Conservation (phyloP, 768 basidiomycete genomes). For the Ramaria sp. region DNA sequence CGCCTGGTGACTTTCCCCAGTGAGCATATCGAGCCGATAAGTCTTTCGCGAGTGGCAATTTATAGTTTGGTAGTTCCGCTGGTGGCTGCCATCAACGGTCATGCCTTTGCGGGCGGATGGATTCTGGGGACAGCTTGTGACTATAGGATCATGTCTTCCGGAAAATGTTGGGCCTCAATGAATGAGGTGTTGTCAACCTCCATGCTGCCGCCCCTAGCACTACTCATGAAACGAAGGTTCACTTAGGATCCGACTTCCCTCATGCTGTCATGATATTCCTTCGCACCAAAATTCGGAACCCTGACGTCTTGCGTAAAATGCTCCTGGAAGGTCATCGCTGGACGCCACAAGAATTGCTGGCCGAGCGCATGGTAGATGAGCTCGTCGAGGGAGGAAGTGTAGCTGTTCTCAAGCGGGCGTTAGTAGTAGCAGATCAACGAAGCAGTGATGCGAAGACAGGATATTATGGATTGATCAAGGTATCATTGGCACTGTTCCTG, state of each 20-base stretch:
- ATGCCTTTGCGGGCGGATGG: constrained; percentile 33
- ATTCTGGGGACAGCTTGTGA: constrained; percentile 31
- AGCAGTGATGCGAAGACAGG: constrained; percentile 42
- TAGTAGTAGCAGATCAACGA: constrained; percentile 45
- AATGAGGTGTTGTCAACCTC: constrained; percentile 21
- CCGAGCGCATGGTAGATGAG: constrained; percentile 24
- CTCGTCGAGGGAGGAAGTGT: constrained; percentile 29
- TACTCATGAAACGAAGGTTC: constrained; percentile 12
- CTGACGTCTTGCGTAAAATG: constrained; percentile 22
- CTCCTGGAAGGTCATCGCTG: constrained; percentile 25
- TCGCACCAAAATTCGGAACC: constrained; percentile 18
- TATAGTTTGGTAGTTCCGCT: constrained; percentile 9
- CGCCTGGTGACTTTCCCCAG: constrained; percentile 17
- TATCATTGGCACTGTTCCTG: constrained; percentile 12
- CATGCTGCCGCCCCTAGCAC: background rate
- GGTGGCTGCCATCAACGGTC: constrained; percentile 19
- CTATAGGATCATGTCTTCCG: constrained; percentile 17
- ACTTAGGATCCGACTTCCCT: constrained; percentile 30
- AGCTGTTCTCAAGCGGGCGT: constrained; percentile 55
- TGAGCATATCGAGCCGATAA: background rate
- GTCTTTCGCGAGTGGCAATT: background rate
- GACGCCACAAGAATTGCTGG: constrained; percentile 24
- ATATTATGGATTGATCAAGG: constrained; percentile 70
- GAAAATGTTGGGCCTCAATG: constrained; percentile 29
- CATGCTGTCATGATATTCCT: constrained; percentile 23